Base-by-base conservation (phyloP, 139 green algal genomes). In the Chlorella vulgaris region DNA sequence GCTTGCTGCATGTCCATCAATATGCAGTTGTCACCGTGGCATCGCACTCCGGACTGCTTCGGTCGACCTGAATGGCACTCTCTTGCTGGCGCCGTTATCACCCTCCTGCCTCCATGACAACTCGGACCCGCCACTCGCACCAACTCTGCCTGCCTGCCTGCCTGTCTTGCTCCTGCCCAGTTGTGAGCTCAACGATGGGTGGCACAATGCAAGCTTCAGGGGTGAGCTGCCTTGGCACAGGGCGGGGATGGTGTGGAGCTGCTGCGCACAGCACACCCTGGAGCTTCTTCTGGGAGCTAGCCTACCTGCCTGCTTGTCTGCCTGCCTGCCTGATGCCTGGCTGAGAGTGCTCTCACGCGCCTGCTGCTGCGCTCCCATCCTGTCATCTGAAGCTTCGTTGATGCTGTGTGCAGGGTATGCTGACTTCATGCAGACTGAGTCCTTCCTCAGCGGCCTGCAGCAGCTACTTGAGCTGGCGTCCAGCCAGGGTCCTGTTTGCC, bases 151-250 rank as follows among this genome's bases (percentile, higher is more conserved):
- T n/a, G n/a, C n/a, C n/a, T n/a, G n/a, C n/a, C n/a, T n/a, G n/a
- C n/a, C n/a, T n/a, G n/a, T n/a, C n/a, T n/a, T n/a, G n/a, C n/a
- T n/a, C n/a, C n/a, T n/a, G n/a, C n/a, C n/a, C n/a, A n/a, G n/a
- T n/a, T n/a, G n/a, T n/a, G n/a, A n/a, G n/a, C n/a, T 6, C 24
- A 88, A 88, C 42, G 61, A 36, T 26, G 81, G 84, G 2, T 88
- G 83, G 83, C 21, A 88, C 7, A 88, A 87, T 7, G 68, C 50
- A 21, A 79, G 67, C 58, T 84, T 84, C 68, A 31, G 51, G 4
- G 70, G 73, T 65, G 55, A 65, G 55, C 47, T 58, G 47, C 47
- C 47, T 24, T 10, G 15, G 15, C 13, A 58, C 15, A 58, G 13
- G 47, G 47, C 47, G 15, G 10, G 47, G 47, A 58, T 15, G n/a